These are phyloP conservation scores for Cladosporium sp. DNA, from an alignment of 2,329 filamentous ascomycete species.

Conservation along the genomic window DNA sequence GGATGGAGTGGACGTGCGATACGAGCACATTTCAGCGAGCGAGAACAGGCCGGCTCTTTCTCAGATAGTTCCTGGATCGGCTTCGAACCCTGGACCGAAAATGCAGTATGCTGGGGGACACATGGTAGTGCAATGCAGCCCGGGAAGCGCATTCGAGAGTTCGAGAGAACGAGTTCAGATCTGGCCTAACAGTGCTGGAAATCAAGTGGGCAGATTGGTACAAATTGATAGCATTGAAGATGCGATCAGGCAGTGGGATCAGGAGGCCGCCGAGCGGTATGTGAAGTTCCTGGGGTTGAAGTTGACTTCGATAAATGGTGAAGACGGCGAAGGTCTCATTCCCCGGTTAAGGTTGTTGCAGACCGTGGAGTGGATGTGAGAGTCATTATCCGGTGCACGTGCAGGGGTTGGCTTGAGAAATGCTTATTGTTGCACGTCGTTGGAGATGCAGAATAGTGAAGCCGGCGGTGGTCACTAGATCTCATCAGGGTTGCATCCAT, in stretches of 20 bases:
- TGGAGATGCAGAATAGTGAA: too few species aligned
- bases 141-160: not conserved
- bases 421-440: too few species aligned
- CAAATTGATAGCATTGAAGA: constrained; percentile 1
- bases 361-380: not conserved
- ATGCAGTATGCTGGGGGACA: not conserved
- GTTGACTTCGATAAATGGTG: not conserved
- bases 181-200: not conserved
- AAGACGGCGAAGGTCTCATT: not conserved
- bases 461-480: too few species aligned
- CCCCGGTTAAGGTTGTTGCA: constrained; percentile 10
- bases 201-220: not conserved
- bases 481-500: too few species aligned
- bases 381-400: too few species aligned
- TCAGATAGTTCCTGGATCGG: not conserved
- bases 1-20: not conserved
- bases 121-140: not conserved
- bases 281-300: not conserved
- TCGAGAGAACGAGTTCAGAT: not conserved
- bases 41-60: not conserved
- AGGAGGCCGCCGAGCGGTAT: not conserved
- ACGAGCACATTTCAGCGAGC: not conserved
- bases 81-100: not conserved
- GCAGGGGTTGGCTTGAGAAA: too few species aligned
- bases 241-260: constrained; percentile 5